phyloP scores from a whole-genome alignment of 2,329 filamentous ascomycete species.

The Dothiorella sarmentorum region DNA sequence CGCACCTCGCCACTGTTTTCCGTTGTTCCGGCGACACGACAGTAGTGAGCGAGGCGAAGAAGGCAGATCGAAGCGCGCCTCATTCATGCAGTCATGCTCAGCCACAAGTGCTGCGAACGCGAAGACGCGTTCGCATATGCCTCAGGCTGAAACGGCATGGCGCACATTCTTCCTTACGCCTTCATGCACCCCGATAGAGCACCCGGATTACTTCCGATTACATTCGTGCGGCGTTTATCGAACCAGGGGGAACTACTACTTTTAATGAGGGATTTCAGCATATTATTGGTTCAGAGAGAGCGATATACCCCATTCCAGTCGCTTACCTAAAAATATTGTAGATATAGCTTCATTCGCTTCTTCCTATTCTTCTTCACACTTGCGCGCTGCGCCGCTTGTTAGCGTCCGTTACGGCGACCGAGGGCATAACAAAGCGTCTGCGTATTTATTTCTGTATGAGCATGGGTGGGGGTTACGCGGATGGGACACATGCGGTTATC shows the following conservation, averaged over 20 bases:
- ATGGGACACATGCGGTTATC: background rate
- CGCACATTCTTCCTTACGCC: slow-evolving; percentile 3
- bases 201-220: slow-evolving; percentile 4
- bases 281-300: slow-evolving; percentile 9
- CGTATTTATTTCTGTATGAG: background rate
- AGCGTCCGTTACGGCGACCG: slow-evolving; percentile 9
- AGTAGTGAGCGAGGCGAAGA: background rate
- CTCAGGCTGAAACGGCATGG: background rate
- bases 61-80: background rate
- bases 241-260: slow-evolving; percentile 1
- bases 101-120: background rate
- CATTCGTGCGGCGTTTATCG: background rate
- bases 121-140: background rate
- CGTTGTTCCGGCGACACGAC: slow-evolving; percentile 1
- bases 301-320: slow-evolving; percentile 16
- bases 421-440: background rate
- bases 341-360: slow-evolving; percentile 13
- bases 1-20: background rate
- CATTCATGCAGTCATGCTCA: background rate
- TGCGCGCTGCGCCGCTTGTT: background rate
- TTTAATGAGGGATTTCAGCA: slow-evolving; percentile 14
- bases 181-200: slow-evolving; percentile 4
- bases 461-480: background rate
- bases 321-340: slow-evolving; percentile 12
- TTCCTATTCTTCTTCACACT: background rate